Conservation (phyloP, 805 yeast species). For the Ogataea dorogensis region DNA sequence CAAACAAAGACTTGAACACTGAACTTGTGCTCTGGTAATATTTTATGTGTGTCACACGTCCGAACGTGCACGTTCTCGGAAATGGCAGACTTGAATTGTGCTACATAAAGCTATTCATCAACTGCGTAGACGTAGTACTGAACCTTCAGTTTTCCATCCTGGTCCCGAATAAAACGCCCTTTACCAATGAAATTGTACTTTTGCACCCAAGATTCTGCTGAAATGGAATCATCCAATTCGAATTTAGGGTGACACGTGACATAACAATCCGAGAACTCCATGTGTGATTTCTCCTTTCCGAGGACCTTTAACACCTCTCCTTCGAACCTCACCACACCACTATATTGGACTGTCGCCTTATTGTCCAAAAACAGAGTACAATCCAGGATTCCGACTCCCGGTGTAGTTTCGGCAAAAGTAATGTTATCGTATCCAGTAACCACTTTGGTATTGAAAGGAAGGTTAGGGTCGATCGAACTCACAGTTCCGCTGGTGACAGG, state of each 20-base stretch:
- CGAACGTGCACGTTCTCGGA: slow-evolving; percentile 1
- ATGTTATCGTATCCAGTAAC: slow-evolving; percentile 49
- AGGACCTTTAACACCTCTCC: slow-evolving; percentile 38
- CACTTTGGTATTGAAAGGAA: slow-evolving; percentile 40
- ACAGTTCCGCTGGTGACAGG: slow-evolving; percentile 36
- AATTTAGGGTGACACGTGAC: slow-evolving; percentile 48
- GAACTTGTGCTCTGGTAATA: slow-evolving; percentile 2
- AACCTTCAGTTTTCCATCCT: slow-evolving; percentile 44
- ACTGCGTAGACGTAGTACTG: slow-evolving; percentile 52
- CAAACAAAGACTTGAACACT: slow-evolving; percentile 11
- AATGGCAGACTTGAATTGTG: slow-evolving; percentile 6
- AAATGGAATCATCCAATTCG: slow-evolving; percentile 40
- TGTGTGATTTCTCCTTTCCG: slow-evolving; percentile 30
- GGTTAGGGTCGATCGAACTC: slow-evolving; percentile 36
- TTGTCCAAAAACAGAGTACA: slow-evolving; percentile 45
- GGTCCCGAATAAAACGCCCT: slow-evolving; percentile 56
- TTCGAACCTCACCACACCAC: slow-evolving; percentile 46
- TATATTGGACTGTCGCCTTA: slow-evolving; percentile 44
- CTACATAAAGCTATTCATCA: slow-evolving; percentile 18
- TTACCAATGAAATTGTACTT: slow-evolving; percentile 51
- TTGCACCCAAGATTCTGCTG: slow-evolving; percentile 50
- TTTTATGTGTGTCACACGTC: slow-evolving; percentile 12
- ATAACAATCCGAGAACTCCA: slow-evolving; percentile 46
- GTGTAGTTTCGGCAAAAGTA: slow-evolving; percentile 33
- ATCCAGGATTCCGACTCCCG: slow-evolving; percentile 38